Evolutionary conservation across 2,329 filamentous ascomycete genomes (phyloP), one percentile per base, ranked within the genome.

Genomic region (Fusarium sp.): DNA sequence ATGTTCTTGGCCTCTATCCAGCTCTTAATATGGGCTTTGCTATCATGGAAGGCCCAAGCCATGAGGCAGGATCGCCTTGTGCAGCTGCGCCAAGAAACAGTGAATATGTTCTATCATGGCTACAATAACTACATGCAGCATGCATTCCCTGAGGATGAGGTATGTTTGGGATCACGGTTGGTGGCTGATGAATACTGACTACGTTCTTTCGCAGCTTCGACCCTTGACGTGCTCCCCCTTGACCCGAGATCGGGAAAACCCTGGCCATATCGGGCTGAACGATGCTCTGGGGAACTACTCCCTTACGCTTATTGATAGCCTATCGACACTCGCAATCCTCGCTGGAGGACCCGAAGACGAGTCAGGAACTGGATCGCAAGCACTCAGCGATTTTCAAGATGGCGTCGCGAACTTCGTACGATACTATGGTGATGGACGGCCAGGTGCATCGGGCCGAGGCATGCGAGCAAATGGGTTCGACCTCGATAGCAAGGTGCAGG

Each of bases 211-310:
- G 58, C 70, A 95, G 87, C 83, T 99, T 57, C 91, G 93, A 44
- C 96, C 96, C 10, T 82, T 99, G 20, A 89, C 93, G 24, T 99
- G 96, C 79, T 83, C 83, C 17, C 93, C 96, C 7, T 83, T 98
- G 73, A 93, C 92, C 39, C 91, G 96, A 78, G 94, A 97, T 81
- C 86, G 87, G 72, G 83, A 88, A 46, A 92, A 97, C 75, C 91
- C 92, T 2, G 86, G 86, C 57, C 91, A 96, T 74, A 88, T 96
- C 70, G 94, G 93, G 72, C 84, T 97, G 64, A 98, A 98, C 81
- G 96, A 99, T 78, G 94, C 96, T 15, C 86, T 99, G 42, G 96
- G 96, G 6, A 98, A 99, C 81, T 99, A 98, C 80, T 97, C 94
- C 55, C 83, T 99, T 65, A 98, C 96, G 2, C 84, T 98, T 46